Conservation (phyloP, 2,329 filamentous ascomycete species). For the Botryotinia calthae region DNA sequence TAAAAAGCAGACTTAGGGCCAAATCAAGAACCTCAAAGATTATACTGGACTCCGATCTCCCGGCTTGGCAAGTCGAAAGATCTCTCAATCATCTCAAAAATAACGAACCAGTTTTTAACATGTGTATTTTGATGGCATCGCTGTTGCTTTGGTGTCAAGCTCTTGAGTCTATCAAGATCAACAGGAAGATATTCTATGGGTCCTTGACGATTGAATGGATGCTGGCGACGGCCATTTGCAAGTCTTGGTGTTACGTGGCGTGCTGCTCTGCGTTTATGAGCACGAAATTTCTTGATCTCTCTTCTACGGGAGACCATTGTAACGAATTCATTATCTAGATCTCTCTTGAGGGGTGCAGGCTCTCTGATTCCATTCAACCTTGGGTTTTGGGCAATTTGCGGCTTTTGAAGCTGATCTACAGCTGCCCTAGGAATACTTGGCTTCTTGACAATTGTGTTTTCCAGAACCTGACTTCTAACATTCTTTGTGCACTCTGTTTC, state of each 20-base stretch:
- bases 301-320: neutral
- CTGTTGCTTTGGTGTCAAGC: neutral
- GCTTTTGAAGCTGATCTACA: neutral
- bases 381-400: neutral
- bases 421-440: too few species aligned
- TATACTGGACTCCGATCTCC: neutral
- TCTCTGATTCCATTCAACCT: fast-evolving
- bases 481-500: fast-evolving
- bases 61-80: neutral
- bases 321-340: neutral
- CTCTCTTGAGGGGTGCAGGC: too few species aligned
- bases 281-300: neutral
- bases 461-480: neutral
- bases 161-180: neutral
- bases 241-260: neutral
- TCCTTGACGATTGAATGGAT: neutral
- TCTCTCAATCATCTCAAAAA: neutral
- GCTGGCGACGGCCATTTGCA: neutral
- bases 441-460: neutral
- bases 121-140: neutral
- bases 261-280: neutral
- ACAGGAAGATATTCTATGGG: neutral
- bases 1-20: fast-evolving
- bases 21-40: neutral
- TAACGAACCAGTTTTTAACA: neutral